Evolutionary conservation across 1,284 basidiomycete genomes (phyloP).

Genomic region (Macrocystidia cucumis): DNA sequence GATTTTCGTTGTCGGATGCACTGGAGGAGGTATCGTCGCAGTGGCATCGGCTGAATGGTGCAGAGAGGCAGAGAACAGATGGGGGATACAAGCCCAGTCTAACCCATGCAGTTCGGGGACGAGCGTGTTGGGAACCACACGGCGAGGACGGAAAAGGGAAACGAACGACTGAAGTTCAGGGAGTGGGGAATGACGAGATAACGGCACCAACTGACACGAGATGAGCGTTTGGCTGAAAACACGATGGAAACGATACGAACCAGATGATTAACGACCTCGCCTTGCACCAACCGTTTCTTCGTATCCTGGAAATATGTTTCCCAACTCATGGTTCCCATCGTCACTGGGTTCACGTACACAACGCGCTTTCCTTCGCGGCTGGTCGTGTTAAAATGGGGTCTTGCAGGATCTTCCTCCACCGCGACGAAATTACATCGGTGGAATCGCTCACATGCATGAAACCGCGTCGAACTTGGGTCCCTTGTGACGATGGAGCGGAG

Average conservation of each 20-base stretch:
- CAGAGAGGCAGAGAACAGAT: constrained; percentile 57
- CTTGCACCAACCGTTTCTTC: constrained; percentile 29
- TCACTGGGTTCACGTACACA: constrained; percentile 72
- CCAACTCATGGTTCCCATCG: constrained; percentile 59
- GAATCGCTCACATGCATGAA: constrained; percentile 88
- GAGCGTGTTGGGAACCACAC: constrained; percentile 77
- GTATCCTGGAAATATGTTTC: constrained; percentile 46
- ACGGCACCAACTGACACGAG: constrained; percentile 60
- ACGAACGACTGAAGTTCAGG: constrained; percentile 81
- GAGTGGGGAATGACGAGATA: constrained; percentile 80
- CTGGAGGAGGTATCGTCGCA: constrained; percentile 1
- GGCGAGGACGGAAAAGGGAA: constrained; percentile 65
- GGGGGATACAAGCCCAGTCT: constrained; percentile 64
- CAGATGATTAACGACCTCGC: constrained; percentile 45
- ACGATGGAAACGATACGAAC: constrained; percentile 29
- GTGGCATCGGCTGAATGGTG: constrained; percentile 11
- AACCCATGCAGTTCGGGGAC: constrained; percentile 50
- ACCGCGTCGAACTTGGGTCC: constrained; percentile 58
- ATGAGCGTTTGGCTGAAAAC: neutral
- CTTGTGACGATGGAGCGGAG: constrained; percentile 58
- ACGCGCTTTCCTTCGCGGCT: constrained; percentile 45
- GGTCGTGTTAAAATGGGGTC: constrained; percentile 16
- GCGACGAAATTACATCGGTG: constrained; percentile 64
- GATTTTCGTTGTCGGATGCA: neutral
- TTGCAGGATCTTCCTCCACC: constrained; percentile 25